phyloP scores from a whole-genome alignment of 2,329 filamentous ascomycete genomes.

The Lasiodiplodia theobromae region DNA sequence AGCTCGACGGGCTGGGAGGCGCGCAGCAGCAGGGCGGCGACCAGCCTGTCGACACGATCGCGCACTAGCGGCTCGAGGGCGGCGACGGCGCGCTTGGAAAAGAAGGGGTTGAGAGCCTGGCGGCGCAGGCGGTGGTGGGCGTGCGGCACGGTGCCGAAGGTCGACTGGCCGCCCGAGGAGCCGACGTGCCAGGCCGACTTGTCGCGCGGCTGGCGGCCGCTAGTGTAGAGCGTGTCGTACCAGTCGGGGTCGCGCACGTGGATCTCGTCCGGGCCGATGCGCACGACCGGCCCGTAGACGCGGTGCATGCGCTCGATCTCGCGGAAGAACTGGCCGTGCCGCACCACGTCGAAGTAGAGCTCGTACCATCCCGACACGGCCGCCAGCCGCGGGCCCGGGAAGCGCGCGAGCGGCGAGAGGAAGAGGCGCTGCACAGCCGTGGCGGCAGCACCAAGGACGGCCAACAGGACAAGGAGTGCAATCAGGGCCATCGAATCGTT shows the following conservation, averaged over 20 bases:
- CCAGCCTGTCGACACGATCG: constrained; percentile 23
- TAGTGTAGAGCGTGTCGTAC: no score
- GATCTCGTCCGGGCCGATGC: constrained; percentile 31
- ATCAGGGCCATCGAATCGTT: no score
- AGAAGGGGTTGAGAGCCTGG: constrained; percentile 36
- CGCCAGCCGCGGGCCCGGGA: constrained; percentile 42
- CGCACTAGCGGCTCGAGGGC: background rate
- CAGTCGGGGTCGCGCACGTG: constrained; percentile 28
- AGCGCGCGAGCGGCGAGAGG: constrained; percentile 42
- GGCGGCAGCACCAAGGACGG: background rate
- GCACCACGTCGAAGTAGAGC: constrained; percentile 36
- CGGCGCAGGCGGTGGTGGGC: constrained; percentile 33
- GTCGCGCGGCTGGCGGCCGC: no score
- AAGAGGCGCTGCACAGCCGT: constrained; percentile 38
- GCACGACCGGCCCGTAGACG: constrained; percentile 28
- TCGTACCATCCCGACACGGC: constrained; percentile 34
- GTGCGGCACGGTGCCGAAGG: background rate
- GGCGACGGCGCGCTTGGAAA: constrained; percentile 1
- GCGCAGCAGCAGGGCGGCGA: constrained; percentile 31
- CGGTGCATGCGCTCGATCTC: background rate
- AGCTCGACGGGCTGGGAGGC: constrained; percentile 3
- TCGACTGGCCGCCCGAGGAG: constrained; percentile 11
- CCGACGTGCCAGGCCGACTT: no score
- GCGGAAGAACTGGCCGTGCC: constrained; percentile 28
- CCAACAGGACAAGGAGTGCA: no score